A percentile compares a stretch with the other conserved stretches of the same genome.
Evolutionary conservation across 768 basidiomycete species (phyloP).

Genomic region (Hygrophoropsis aurantiaca): DNA sequence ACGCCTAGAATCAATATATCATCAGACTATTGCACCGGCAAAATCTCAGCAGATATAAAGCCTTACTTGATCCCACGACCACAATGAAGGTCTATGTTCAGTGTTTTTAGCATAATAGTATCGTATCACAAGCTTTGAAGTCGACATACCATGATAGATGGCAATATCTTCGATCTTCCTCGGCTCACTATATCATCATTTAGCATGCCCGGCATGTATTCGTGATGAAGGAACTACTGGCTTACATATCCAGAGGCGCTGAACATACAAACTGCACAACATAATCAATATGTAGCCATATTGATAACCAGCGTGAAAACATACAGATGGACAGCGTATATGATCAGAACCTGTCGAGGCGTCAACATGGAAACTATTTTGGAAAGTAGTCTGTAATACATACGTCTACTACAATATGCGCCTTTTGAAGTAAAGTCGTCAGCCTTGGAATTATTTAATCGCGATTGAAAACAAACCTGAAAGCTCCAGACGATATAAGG

Average conservation of each 20-base stretch:
- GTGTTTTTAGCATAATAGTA: neutral
- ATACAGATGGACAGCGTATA: neutral
- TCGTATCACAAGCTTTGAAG: too few relatives aligned
- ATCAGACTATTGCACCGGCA: too few relatives aligned
- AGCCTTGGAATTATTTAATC: too few relatives aligned
- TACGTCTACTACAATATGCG: too few relatives aligned
- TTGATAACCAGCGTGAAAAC: neutral
- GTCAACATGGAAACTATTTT: neutral
- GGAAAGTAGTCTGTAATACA: too few relatives aligned
- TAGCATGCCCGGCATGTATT: neutral
- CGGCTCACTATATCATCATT: neutral
- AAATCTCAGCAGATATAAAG: too few relatives aligned
- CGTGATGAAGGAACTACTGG: neutral
- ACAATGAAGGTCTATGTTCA: neutral
- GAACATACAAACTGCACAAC: neutral
- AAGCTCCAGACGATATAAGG: slow-evolving; percentile 26
- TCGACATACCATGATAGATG: neutral
- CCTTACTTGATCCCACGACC: too few relatives aligned
- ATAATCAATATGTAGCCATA: neutral
- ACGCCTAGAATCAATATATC: neutral
- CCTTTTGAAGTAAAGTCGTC: too few relatives aligned
- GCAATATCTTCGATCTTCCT: neutral
- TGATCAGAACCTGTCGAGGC: neutral
- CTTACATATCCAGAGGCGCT: slow-evolving; percentile 6
- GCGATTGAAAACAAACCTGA: neutral